Evolutionary conservation across 1,284 basidiomycete species (phyloP), one percentile per base, ranked within the genome.

Genomic region (Rhizoctonia solani): DNA sequence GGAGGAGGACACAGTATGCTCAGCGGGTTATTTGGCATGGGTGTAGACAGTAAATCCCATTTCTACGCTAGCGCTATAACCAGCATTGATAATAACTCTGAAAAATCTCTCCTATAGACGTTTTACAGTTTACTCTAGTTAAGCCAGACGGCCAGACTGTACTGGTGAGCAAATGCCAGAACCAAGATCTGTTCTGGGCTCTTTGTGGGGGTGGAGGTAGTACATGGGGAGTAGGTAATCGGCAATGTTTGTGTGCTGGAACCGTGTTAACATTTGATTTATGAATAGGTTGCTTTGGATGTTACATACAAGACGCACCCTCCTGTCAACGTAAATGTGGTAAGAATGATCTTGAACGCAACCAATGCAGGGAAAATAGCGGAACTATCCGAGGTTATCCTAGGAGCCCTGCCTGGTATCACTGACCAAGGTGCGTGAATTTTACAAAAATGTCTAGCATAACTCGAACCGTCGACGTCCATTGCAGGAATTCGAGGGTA

Each of bases 141-240:
- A 65, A 53, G 6, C 34, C 68, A 5, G 46, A 69, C 23, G 68
- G 68, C 4, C 32, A 25, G 1, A 32, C 66, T 14, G 50, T 54
- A 2, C 39, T 53, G 8, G 59, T 52, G 2, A 69, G 66, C 30
- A 16, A 27, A 9, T 63, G 54, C 27, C 41, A 69, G 23, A 56
- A 69, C 16, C 54, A 65, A 27, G 68, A 69, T 41, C 30, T 69
- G 1, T 69, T 69, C 30, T 69, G 68, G 68, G 68, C 59, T n/a
- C 30, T 69, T 23, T 61, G 61, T 4, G 68, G 68, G 16, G 68
- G 68, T 46, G 68, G 66, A 13, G 54, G 59, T 21, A 49, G 61
- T 27, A 66, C 61, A 8, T 66, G 52, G 39, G 50, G 61, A 2
- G 61, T 66, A n/a, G 46, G 61, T n/a, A 54, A 53, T 53, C 6